These are phyloP conservation scores for Pseudovirgaria hyperparasitica DNA, from an alignment of 2,329 filamentous ascomycete species.

Conservation along the genomic window DNA sequence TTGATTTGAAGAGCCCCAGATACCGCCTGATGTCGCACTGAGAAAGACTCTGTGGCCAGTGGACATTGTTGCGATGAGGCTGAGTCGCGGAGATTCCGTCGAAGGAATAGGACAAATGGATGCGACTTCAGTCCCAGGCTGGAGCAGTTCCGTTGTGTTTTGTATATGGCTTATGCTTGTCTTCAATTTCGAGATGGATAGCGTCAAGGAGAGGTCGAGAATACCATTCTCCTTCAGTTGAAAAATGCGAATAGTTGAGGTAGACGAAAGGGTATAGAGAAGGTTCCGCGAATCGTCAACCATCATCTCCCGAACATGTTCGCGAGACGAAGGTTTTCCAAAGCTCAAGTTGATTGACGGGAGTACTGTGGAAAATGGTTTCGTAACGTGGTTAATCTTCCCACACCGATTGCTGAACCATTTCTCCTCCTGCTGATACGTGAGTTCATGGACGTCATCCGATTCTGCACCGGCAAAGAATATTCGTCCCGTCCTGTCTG, in stretches of 20 bases:
- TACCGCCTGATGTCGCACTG: conserved; percentile 71
- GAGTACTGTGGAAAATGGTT: conserved; percentile 57
- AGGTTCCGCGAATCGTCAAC: conserved; percentile 81
- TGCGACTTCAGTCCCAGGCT: conserved; percentile 58
- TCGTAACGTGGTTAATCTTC: conserved; percentile 75
- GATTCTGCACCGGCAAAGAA: conserved; percentile 77
- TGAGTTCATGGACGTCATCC: conserved; percentile 85
- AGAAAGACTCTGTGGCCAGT: conserved; percentile 87
- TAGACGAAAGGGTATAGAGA: conserved; percentile 80
- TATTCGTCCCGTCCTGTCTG: conserved; percentile 68
- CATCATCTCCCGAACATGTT: conserved; percentile 64
- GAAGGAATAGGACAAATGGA: conserved; percentile 76
- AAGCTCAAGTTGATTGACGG: conserved; percentile 26
- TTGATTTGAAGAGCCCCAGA: conserved; percentile 43
- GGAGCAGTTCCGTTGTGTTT: conserved; percentile 56
- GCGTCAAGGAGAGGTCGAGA: conserved; percentile 42
- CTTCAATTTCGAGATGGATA: conserved; percentile 40
- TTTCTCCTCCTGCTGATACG: conserved; percentile 91
- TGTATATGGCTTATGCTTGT: conserved; percentile 79
- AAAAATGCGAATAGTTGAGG: conserved; percentile 82
- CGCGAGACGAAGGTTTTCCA: conserved; percentile 25
- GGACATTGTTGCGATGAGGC: conserved; percentile 79
- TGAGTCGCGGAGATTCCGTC: conserved; percentile 67
- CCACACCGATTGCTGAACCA: conserved; percentile 88
- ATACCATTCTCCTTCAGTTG: conserved; percentile 56